A percentile compares a stretch with the other conserved stretches of the same genome.
phyloP scores from a whole-genome alignment of 192 early-diverging fungal species.

The Helicostylum pulchrum region DNA sequence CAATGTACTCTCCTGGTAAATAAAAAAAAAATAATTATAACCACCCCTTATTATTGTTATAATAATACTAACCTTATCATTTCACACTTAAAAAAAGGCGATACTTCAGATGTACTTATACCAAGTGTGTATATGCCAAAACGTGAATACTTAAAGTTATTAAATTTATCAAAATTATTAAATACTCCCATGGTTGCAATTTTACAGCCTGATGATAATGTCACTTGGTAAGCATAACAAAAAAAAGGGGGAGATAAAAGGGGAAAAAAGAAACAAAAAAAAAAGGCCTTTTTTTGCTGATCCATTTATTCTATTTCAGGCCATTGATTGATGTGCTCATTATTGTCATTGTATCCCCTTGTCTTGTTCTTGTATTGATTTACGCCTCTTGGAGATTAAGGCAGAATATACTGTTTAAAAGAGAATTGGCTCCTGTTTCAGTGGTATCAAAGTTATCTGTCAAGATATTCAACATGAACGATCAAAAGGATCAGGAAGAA shows the following conservation, averaged over 20 bases:
- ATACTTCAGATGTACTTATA: conserved; percentile 81
- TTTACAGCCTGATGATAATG: conserved; percentile 38
- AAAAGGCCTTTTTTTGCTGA: background rate
- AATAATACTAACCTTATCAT: too few species aligned
- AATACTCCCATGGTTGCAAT: conserved; percentile 29
- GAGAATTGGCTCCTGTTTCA: conserved; percentile 71
- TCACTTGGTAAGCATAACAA: conserved; percentile 30
- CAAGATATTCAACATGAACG: conserved; percentile 67
- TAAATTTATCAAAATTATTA: conserved; percentile 22
- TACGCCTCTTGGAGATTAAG: conserved; percentile 70
- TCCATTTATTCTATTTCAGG: conserved; percentile 16
- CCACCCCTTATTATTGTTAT: background rate
- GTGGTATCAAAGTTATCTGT: conserved; percentile 69
- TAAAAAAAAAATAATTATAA: background rate
- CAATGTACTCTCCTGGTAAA: conserved; percentile 78
- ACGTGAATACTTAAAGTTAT: conserved; percentile 61
- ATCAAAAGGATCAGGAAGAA: conserved; percentile 32
- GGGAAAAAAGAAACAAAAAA: background rate
- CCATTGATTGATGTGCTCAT: conserved; percentile 79
- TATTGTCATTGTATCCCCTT: conserved; percentile 74
- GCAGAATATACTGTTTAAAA: conserved; percentile 58
- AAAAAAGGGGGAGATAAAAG: background rate
- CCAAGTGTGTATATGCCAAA: conserved; percentile 86
- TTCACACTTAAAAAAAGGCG: conserved; percentile 41
- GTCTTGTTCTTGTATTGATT: conserved; percentile 68